A percentile compares a stretch with the other conserved stretches of the same genome.
These are phyloP conservation scores for Neurospora sp. DNA, from an alignment of 2,329 filamentous ascomycete genomes.

Conservation along the genomic window DNA sequence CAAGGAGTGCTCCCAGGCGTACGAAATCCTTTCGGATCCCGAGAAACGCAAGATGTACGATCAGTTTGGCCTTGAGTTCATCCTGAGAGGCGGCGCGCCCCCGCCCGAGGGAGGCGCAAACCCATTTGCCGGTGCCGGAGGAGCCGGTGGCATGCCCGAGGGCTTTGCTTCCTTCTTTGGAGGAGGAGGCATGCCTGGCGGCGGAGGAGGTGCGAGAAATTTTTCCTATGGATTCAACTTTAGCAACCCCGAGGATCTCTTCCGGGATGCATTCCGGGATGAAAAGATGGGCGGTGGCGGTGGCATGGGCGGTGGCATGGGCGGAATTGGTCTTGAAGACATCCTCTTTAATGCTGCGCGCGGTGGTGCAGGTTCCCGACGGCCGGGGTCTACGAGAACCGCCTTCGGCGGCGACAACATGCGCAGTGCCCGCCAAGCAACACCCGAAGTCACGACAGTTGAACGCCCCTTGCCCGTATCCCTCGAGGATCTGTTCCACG, in stretches of 20 bases:
- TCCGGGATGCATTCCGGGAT: slow-evolving; percentile 46
- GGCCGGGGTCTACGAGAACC: slow-evolving; percentile 28
- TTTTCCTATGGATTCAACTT: slow-evolving; percentile 56
- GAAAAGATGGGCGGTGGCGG: slow-evolving; percentile 18
- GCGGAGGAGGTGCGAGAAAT: slow-evolving; percentile 35
- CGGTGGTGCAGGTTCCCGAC: slow-evolving; percentile 25
- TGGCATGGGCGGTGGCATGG: slow-evolving; percentile 38
- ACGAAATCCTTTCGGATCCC: slow-evolving; percentile 94
- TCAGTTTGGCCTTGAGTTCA: slow-evolving; percentile 85
- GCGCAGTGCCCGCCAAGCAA: slow-evolving; percentile 37
- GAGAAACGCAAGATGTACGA: slow-evolving; percentile 96
- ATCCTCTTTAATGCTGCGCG: slow-evolving; percentile 36
- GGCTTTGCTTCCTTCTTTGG: slow-evolving; percentile 16
- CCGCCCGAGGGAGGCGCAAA: slow-evolving; percentile 48
- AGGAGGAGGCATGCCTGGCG: slow-evolving; percentile 22
- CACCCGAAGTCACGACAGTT: slow-evolving; percentile 82
- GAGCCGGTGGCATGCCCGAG: slow-evolving; percentile 36
- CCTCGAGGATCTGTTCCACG: slow-evolving; percentile 80
- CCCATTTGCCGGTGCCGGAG: slow-evolving; percentile 51
- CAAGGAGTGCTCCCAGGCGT: slow-evolving; percentile 95
- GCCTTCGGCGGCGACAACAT: slow-evolving; percentile 25
- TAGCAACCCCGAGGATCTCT: slow-evolving; percentile 74
- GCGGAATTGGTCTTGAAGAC: slow-evolving; percentile 27
- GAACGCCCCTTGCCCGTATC: slow-evolving; percentile 73
- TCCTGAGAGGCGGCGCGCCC: slow-evolving; percentile 71